Evolutionary conservation across 208 protist genomes (phyloP).

Genomic region (Vickermania spadyakhi): DNA sequence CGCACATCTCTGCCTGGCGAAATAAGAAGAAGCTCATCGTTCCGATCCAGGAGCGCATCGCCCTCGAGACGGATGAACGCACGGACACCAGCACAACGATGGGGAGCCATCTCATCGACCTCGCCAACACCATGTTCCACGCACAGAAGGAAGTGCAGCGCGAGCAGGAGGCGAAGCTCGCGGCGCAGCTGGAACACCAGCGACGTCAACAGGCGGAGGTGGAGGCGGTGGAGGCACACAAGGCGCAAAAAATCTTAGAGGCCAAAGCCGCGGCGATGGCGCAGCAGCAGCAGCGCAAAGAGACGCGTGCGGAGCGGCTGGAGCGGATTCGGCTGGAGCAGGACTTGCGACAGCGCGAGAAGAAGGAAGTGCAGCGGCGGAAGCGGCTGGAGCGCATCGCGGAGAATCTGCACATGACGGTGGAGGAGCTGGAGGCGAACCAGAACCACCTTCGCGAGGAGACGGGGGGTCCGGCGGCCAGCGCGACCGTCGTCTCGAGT

Average conservation of each 20-base stretch:
- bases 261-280: conserved; percentile 32
- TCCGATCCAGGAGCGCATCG: conserved; percentile 60
- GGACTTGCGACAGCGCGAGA: conserved; percentile 60
- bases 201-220: conserved; percentile 51
- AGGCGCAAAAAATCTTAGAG: conserved; percentile 52
- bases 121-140: conserved; percentile 57
- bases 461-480: neutral
- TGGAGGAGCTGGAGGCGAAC: conserved; percentile 69
- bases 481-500: too few relatives aligned
- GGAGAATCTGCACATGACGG: conserved; percentile 38
- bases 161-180: conserved; percentile 36
- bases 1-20: conserved; percentile 64
- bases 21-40: conserved; percentile 79
- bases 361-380: conserved; percentile 41
- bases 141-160: conserved; percentile 36
- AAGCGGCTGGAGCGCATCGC: conserved; percentile 47
- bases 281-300: conserved; percentile 16
- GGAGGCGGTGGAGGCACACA: conserved; percentile 45
- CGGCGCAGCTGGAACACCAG: conserved; percentile 34
- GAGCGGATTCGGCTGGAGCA: conserved; percentile 59
- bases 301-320: conserved; percentile 65
- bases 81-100: conserved; percentile 15
- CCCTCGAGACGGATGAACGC: conserved; percentile 35
- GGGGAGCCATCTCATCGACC: conserved; percentile 43
- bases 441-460: conserved; percentile 40